Evolutionary conservation across 176 grass and related monocot genomes (phyloP), one percentile per base, ranked within the genome.

Genomic region (Musa acuminata): DNA sequence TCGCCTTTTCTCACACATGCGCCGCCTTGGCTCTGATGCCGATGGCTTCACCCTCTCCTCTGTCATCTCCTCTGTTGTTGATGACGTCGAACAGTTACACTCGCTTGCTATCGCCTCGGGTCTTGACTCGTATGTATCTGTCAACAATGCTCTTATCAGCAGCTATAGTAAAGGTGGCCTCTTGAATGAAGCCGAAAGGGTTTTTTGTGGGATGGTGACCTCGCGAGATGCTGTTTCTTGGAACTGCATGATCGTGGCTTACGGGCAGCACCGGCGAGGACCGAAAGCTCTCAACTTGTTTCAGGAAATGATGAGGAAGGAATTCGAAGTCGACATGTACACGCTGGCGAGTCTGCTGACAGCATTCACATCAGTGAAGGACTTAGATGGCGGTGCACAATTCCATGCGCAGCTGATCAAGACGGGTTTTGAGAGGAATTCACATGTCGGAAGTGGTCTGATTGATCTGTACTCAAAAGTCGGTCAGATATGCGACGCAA

Each of bases 181-280:
- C 35, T 75, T 86, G 71, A 16, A 54, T 17, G 64, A 64, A 29
- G 75, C 84, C 7, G 71, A 86, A 72, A 50, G 13, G 43, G 54
- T 86, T 7, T 86, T 86, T 8, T 2, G 58, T 13, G 70, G 53
- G 16, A 86, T 79, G 69, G 24, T 5, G 19, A 59, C 17, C 19
- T 11, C 3, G 0, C 54, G 75, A 19, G 81, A 79, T 62, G 75
- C 72, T 29, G 84, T 86, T 52, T 79, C 80, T 7, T 86, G 84
- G 84, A 86, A 86, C 52, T 86, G 84, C 64, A 86, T 86, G 75
- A 86, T 86, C 19, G 80, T 78, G 5, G 84, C 77, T 26, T 86
- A 74, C 12, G 84, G 84, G 26, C 84, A 82, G 12, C 75, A 82
- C 26, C 62, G 75, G 51, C 60, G 75, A 25, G 84, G 79, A 26